Conservation (phyloP, 1,284 basidiomycete species). For the Ganoderma sp. region DNA sequence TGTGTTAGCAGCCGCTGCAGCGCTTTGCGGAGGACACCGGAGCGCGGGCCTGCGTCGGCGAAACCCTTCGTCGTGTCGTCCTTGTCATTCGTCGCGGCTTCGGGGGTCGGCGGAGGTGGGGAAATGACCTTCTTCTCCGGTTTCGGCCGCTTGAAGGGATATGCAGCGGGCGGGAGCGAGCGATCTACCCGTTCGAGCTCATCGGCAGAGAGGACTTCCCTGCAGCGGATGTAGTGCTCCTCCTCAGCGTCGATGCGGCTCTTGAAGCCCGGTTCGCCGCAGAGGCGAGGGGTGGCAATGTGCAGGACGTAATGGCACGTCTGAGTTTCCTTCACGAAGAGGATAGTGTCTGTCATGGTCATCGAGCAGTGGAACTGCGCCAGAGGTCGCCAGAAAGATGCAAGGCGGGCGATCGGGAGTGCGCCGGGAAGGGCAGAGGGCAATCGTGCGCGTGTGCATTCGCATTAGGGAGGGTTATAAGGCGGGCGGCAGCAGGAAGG, state of each 20-base stretch:
- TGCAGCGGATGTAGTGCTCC: slow-evolving; percentile 74
- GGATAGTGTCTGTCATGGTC: slow-evolving; percentile 84
- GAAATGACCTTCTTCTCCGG: slow-evolving; percentile 55
- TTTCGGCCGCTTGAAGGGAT: slow-evolving; percentile 57
- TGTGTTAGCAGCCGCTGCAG: slow-evolving; percentile 45
- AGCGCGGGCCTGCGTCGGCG: slow-evolving; percentile 26
- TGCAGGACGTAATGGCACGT: slow-evolving; percentile 92
- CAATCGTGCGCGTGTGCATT: slow-evolving; percentile 9
- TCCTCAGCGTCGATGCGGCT: slow-evolving; percentile 70
- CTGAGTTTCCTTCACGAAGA: slow-evolving; percentile 90
- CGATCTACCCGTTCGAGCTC: slow-evolving; percentile 42
- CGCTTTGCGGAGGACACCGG: slow-evolving; percentile 40
- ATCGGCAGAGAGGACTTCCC: slow-evolving; percentile 62
- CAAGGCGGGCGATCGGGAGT: slow-evolving; percentile 4
- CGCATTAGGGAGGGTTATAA: slow-evolving; percentile 6
- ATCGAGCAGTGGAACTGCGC: slow-evolving; percentile 91
- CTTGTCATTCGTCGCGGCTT: slow-evolving; percentile 13
- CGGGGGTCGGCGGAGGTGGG: slow-evolving; percentile 40
- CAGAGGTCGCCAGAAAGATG: slow-evolving; percentile 5
- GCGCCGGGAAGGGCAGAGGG: slow-evolving; percentile 9
- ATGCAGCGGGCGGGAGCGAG: slow-evolving; percentile 55
- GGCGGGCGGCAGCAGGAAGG: slow-evolving; percentile 5
- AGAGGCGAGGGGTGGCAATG: slow-evolving; percentile 91
- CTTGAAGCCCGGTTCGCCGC: slow-evolving; percentile 88
- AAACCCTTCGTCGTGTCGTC: slow-evolving; percentile 16